phyloP scores from a whole-genome alignment of 176 grass and related monocot genomes.

The Oryza longistaminata region DNA sequence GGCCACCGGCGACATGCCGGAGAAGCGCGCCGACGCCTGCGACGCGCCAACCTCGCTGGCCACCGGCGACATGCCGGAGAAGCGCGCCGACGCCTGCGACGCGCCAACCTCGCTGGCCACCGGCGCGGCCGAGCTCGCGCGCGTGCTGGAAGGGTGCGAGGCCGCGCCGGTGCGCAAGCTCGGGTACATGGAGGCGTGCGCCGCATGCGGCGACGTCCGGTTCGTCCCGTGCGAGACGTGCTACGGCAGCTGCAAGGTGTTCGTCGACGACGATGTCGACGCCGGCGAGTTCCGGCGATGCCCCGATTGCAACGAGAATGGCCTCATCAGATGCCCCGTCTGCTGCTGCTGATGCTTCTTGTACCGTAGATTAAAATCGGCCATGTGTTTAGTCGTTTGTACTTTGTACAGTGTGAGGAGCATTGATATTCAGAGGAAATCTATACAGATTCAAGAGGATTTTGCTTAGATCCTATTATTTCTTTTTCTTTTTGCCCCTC shows the following conservation, averaged over 20 bases:
- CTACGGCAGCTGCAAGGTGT: slow-evolving; percentile 81
- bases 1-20: too few species aligned
- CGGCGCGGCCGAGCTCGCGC: slow-evolving; percentile 38
- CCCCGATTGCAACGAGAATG: slow-evolving; percentile 84
- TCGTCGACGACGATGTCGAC: slow-evolving; percentile 34
- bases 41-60: too few species aligned
- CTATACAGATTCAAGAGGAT: background rate
- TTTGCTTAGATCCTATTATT: slow-evolving; percentile 24
- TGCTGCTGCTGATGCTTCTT: slow-evolving; percentile 51
- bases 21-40: too few species aligned
- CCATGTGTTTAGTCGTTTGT: background rate
- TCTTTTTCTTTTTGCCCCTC: background rate
- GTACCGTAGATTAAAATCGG: slow-evolving; percentile 4
- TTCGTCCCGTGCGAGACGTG: slow-evolving; percentile 80
- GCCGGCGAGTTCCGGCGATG: slow-evolving; percentile 58
- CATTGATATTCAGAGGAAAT: slow-evolving; percentile 9
- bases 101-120: slow-evolving; percentile 18
- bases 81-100: background rate
- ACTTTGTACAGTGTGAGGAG: slow-evolving; percentile 52
- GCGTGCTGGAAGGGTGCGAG: slow-evolving; percentile 55
- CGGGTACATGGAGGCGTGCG: slow-evolving; percentile 52
- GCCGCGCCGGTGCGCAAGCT: slow-evolving; percentile 44
- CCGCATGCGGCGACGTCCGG: slow-evolving; percentile 65
- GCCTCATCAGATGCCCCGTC: slow-evolving; percentile 65
- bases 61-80: background rate